Base-by-base conservation (phyloP, 768 basidiomycete species). In the Candolleomyces efflorescens region DNA sequence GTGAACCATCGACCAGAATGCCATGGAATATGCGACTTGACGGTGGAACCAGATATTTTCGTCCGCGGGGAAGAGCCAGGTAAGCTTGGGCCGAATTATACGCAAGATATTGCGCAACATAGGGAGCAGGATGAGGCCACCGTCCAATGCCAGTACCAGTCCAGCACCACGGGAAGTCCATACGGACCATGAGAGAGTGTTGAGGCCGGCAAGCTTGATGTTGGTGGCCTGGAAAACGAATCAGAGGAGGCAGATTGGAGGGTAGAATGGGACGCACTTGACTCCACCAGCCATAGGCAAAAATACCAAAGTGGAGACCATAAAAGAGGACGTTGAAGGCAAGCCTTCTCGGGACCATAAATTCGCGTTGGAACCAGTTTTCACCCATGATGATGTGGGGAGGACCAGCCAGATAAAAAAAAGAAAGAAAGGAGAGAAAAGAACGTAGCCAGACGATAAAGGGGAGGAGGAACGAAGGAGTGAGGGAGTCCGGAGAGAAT, bases 21-120 rank as follows among this genome's bases (percentile, higher is more conserved):
- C 87, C 83, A 95, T 86, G 6, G 89, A 90, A 71, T 97, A 98
- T 17, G 94, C 94, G 45, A 96, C 90, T 68, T 95, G 93, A 57
- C 92, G 79, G 71, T 97, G 94, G 80, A 90, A 94, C 94, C 94
- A 95, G 67, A 96, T 89, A 64, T 92, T 92, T 76, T 96, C 94
- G 70, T 98, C 94, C 58, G 90, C 88, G 15, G 94, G 94, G 78
- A 96, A 86, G 56, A 90, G 73, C 83, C 89, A 89, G n/a, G 83
- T 72, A 47, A 96, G 66, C 63, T 78, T 83, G 18, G 94, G 94
- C 37, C 94, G 88, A 62, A 95, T 73, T 61, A 92, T 72, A 59
- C 90, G 89, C 69, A 96, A 84, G 67, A 92, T 74, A 69, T 95
- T 95, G 67, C 94, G 89, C 57, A 95, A 70, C 86, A 96, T 88